phyloP scores from a whole-genome alignment of 805 yeast genomes.

The Lipomyces yamanashiensis region DNA sequence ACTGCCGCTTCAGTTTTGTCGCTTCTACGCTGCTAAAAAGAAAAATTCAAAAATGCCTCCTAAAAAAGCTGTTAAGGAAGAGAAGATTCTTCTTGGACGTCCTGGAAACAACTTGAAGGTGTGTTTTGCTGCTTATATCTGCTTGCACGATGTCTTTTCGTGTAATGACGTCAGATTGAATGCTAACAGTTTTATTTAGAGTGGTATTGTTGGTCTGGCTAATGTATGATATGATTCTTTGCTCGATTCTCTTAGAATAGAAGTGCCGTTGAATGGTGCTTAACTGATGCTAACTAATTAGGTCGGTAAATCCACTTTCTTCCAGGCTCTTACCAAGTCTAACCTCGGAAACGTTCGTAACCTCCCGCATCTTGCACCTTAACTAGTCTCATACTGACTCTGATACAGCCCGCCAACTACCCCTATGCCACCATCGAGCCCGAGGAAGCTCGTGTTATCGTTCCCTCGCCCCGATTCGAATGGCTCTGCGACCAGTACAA shows the following conservation, averaged over 20 bases:
- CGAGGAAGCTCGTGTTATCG: slow-evolving; percentile 94
- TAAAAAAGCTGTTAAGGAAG: slow-evolving; percentile 70
- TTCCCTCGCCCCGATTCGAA: slow-evolving; percentile 89
- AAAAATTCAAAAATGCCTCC: slow-evolving; percentile 63
- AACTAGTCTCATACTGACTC: not conserved
- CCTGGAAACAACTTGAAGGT: slow-evolving; percentile 74
- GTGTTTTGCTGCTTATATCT: not conserved
- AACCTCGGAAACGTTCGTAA: slow-evolving; percentile 69
- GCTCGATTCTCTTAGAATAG: not conserved
- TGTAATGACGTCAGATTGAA: not conserved
- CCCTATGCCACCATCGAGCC: slow-evolving; percentile 99
- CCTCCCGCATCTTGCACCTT: not conserved
- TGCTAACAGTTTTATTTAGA: slow-evolving; percentile 25
- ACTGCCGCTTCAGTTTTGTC: not conserved
- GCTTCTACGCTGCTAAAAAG: slow-evolving; percentile 28
- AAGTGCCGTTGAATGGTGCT: not conserved
- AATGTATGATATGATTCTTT: slow-evolving; percentile 43
- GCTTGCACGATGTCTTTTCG: not conserved
- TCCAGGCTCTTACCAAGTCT: slow-evolving; percentile 94
- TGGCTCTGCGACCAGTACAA: slow-evolving; percentile 69
- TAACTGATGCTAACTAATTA: slow-evolving; percentile 14
- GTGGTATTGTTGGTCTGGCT: slow-evolving; percentile 96
- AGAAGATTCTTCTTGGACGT: slow-evolving; percentile 79
- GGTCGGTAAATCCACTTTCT: slow-evolving; percentile 96
- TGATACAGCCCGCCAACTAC: slow-evolving; percentile 81